These are phyloP conservation scores for Monilinia aucupariae DNA, from an alignment of 2,329 filamentous ascomycete species.

Conservation along the genomic window DNA sequence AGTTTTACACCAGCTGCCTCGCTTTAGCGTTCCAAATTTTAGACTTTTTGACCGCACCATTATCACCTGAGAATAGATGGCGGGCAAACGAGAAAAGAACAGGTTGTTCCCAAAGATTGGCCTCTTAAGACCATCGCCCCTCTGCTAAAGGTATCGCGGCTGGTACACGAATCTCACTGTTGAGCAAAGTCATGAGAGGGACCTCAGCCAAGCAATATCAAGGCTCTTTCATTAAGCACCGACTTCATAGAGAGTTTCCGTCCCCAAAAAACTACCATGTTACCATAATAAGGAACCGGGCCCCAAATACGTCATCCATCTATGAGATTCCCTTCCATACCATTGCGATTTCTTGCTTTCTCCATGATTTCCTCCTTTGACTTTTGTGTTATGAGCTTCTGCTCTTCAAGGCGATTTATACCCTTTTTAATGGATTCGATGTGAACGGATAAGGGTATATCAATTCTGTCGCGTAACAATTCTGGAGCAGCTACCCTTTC, in stretches of 20 bases:
- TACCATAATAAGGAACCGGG: background rate
- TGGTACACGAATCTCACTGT: background rate
- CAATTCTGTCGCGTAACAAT: conserved; percentile 45
- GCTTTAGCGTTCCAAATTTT: too few species aligned
- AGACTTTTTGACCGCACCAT: too few species aligned
- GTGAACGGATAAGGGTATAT: conserved; percentile 65
- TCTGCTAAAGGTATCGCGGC: background rate
- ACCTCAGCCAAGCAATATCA: background rate
- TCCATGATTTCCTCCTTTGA: conserved; percentile 54
- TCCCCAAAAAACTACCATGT: background rate
- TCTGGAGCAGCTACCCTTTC: conserved; percentile 65
- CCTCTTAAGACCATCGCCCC: background rate
- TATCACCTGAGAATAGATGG: background rate
- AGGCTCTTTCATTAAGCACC: background rate
- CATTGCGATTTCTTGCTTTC: conserved; percentile 46
- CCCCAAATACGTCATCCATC: conserved; percentile 21
- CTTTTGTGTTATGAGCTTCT: conserved; percentile 53
- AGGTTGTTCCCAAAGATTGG: background rate
- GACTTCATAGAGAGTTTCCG: background rate
- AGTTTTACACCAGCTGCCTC: too few species aligned
- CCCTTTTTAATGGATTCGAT: conserved; percentile 69
- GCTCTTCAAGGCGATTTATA: conserved; percentile 64
- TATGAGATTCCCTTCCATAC: conserved; percentile 36
- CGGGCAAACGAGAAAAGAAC: background rate
- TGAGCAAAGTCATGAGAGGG: background rate